phyloP scores from a whole-genome alignment of 768 basidiomycete species.

The Tricholoma terreum region DNA sequence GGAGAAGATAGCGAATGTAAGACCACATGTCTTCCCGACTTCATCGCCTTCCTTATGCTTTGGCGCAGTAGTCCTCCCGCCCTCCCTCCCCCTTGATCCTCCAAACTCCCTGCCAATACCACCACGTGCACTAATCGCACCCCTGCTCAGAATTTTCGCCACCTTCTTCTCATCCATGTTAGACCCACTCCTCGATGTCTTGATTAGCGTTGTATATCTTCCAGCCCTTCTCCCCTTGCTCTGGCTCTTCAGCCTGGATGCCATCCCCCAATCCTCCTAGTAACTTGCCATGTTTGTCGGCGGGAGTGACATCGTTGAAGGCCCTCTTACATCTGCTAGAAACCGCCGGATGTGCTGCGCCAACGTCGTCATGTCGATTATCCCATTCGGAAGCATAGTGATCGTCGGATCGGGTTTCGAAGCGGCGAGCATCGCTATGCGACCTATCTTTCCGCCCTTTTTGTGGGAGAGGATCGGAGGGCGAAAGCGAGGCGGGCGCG shows the following conservation, averaged over 20 bases:
- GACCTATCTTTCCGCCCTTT: slow-evolving; percentile 66
- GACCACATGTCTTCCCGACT: slow-evolving; percentile 66
- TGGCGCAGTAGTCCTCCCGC: slow-evolving; percentile 28
- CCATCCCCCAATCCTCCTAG: slow-evolving; percentile 63
- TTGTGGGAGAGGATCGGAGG: slow-evolving; percentile 58
- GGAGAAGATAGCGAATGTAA: neutral
- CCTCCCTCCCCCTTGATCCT: slow-evolving; percentile 28
- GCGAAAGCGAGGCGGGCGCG: slow-evolving; percentile 52
- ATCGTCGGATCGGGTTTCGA: slow-evolving; percentile 47
- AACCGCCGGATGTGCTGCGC: slow-evolving; percentile 71
- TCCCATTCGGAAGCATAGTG: slow-evolving; percentile 42
- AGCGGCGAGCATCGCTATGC: slow-evolving; percentile 63
- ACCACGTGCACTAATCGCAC: slow-evolving; percentile 30
- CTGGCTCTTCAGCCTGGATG: slow-evolving; percentile 73
- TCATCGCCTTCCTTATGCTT: slow-evolving; percentile 79
- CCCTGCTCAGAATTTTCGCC: slow-evolving; percentile 36
- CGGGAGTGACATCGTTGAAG: slow-evolving; percentile 61
- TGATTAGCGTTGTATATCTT: slow-evolving; percentile 75
- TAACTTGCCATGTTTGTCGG: slow-evolving; percentile 74
- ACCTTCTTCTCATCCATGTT: slow-evolving; percentile 62
- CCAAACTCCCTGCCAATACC: slow-evolving; percentile 34
- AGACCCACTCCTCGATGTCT: slow-evolving; percentile 59
- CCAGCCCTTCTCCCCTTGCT: slow-evolving; percentile 68
- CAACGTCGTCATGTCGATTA: slow-evolving; percentile 66
- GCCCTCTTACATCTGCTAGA: slow-evolving; percentile 50